Conservation (phyloP, 257 asterid species). For the Nicotiana tabacum region DNA sequence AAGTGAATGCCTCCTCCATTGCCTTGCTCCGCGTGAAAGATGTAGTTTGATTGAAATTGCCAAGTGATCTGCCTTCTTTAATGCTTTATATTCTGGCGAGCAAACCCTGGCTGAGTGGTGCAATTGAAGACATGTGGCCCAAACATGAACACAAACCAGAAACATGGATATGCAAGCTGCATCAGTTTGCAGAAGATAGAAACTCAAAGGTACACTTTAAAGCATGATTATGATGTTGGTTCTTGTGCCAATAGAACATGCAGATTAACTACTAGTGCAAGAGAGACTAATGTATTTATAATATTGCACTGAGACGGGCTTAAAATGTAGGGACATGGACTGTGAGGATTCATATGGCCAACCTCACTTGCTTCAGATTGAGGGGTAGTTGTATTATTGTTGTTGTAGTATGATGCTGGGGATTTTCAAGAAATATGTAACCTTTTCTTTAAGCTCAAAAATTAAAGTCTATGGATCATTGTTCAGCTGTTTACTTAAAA, state of each 20-base stretch:
- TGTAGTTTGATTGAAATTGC: neutral
- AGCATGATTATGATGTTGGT: slow-evolving; percentile 5
- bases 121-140: slow-evolving; percentile 26
- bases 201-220: slow-evolving; percentile 15
- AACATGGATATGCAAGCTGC: slow-evolving; percentile 39
- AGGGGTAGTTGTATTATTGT: neutral
- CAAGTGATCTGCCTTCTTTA: slow-evolving; percentile 11
- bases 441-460: neutral
- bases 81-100: slow-evolving; percentile 41
- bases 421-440: neutral
- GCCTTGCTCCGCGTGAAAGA: neutral
- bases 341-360: neutral
- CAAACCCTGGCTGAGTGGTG: slow-evolving; percentile 52
- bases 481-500: neutral
- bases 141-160: slow-evolving; percentile 28
- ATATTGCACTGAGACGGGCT: neutral
- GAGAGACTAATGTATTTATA: neutral
- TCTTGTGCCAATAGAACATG: neutral
- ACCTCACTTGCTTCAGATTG: neutral
- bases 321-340: neutral
- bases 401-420: neutral
- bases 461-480: neutral
- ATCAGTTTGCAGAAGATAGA: slow-evolving; percentile 28
- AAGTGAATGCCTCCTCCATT: neutral
- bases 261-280: neutral